Evolutionary conservation across 441 rosid genomes (phyloP), one percentile per base, ranked within the genome.

Genomic region (Adansonia rubrostipa): DNA sequence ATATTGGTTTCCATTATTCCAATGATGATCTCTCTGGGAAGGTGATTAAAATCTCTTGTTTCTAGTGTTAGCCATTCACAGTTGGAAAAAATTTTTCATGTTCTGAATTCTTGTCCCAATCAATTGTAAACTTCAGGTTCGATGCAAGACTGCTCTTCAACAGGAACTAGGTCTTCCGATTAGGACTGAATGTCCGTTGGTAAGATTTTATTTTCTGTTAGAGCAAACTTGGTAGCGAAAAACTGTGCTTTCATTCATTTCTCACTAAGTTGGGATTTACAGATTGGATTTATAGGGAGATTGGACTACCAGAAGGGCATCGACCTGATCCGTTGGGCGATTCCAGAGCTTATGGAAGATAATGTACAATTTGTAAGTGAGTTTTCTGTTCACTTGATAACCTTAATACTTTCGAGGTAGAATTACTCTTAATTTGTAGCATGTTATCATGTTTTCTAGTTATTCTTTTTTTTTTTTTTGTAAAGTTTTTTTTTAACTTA

Each of bases 241-340:
- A 44, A 10, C 51, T 13, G 61, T 20, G 13, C 36, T 73, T 68
- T 56, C 56, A 71, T 76, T 62, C 28, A 40, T 48, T 78, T 40
- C 80, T 82, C 53, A 62, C 75, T 48, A 70, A 73, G 48, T 75
- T 79, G 69, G 58, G 84, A 44, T 75, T 80, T 82, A 78, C 82
- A 96, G 99, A 88, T 96, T 86, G 98, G 99, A 74, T 96, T 96
- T 82, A 92, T 94, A 58, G 98, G 99, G 83, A 92, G 98, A 84
- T 81, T 96, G 85, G 98, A 93, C 88, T 88, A 94, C 86, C 99
- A 96, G 84, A 96, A 94, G 81, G 99, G 99, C 77, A 92, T 96
- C 13, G 99, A 96, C 85, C 78, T 94, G 73, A 96, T 96, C 71
- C 90, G 82, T 28, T 83, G 71, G 56, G 97, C 91, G 56, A 84